phyloP scores from a whole-genome alignment of 1,139 yeast species.

The Kodamaea fungicola region DNA sequence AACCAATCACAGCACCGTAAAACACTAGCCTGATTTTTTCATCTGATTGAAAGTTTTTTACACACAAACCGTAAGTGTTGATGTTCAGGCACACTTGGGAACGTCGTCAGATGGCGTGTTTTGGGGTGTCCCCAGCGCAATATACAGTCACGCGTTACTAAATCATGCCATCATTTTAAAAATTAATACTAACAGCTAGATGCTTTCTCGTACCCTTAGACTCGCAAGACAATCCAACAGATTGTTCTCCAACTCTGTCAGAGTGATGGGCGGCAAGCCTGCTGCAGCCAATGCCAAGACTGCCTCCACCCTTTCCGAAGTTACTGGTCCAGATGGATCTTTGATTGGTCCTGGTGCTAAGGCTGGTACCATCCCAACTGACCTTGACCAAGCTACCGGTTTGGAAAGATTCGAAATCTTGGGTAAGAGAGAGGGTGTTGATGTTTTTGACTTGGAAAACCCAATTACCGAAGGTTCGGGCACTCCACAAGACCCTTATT shows the following conservation, averaged over 20 bases:
- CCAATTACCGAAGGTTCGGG: conserved; percentile 87
- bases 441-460: conserved; percentile 88
- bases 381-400: conserved; percentile 97
- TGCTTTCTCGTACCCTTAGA: conserved; percentile 44
- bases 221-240: conserved; percentile 37
- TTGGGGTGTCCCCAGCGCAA: neutral
- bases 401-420: conserved; percentile 92
- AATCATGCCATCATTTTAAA: too few species aligned
- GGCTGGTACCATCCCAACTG: conserved; percentile 83
- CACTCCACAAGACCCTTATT: conserved; percentile 75
- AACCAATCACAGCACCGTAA: conserved; percentile 13
- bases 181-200: conserved; percentile 8
- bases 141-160: conserved; percentile 1
- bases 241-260: conserved; percentile 37
- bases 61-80: conserved; percentile 8
- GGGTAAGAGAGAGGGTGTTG: conserved; percentile 95
- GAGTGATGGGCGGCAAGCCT: conserved; percentile 25
- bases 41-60: conserved; percentile 6
- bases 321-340: conserved; percentile 67
- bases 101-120: neutral
- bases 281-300: conserved; percentile 39
- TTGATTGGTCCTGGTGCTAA: conserved; percentile 90
- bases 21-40: conserved; percentile 15
- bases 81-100: neutral
- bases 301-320: conserved; percentile 70